A percentile compares a stretch with the other conserved stretches of the same genome.
Evolutionary conservation across 257 asterid genomes (phyloP).

Genomic region (Penstemon eatonii): DNA sequence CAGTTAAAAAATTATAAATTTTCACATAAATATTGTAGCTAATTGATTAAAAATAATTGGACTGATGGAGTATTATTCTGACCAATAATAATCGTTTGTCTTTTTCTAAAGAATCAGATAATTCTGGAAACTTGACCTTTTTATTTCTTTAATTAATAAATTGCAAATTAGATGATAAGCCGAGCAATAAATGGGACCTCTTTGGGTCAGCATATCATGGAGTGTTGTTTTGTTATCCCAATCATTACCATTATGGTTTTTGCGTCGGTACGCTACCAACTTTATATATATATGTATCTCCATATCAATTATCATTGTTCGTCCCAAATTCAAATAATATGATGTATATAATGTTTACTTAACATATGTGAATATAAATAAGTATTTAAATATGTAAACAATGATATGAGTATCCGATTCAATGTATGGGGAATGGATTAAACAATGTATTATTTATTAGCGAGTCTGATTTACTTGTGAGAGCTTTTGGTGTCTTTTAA

Average conservation of each 20-base stretch:
- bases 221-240: slow-evolving; percentile 2
- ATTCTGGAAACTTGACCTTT: not conserved
- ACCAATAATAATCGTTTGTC: not conserved
- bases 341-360: not conserved
- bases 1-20: too few relatives aligned
- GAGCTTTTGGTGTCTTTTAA: too few relatives aligned
- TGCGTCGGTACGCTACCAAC: slow-evolving; percentile 4
- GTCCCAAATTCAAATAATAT: not conserved
- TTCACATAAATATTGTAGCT: too few relatives aligned
- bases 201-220: slow-evolving; percentile 2
- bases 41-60: too few relatives aligned
- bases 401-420: too few relatives aligned
- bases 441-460: too few relatives aligned
- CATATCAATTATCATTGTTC: not conserved
- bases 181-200: slow-evolving; percentile 6
- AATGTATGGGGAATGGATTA: too few relatives aligned
- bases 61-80: not conserved
- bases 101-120: not conserved
- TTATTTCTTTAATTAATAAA: too few relatives aligned
- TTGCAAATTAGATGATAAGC: not conserved
- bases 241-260: slow-evolving; percentile 20
- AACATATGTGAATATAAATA: not conserved
- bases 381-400: too few relatives aligned
- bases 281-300: not conserved
- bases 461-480: too few relatives aligned